Percentiles rank a stretch among this genome's conserved stretches.
phyloP scores from a whole-genome alignment of 805 yeast species.

The Starmerella powellii region DNA sequence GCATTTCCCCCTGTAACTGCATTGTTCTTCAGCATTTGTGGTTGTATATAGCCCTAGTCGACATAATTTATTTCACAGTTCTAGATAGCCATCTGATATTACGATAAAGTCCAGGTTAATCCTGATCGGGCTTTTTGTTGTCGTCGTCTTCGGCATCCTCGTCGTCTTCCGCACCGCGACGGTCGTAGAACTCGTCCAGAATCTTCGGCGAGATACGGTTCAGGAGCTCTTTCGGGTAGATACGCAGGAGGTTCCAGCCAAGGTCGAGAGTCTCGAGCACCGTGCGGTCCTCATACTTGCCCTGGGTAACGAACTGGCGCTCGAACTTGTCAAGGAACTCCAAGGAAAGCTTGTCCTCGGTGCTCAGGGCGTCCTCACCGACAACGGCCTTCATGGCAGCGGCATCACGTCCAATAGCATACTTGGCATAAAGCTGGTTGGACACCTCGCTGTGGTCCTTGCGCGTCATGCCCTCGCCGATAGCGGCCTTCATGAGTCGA shows the following conservation, averaged over 20 bases:
- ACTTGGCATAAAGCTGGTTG: constrained; percentile 95
- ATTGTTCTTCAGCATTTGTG: background rate
- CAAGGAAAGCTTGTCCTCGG: constrained; percentile 91
- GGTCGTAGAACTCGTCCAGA: constrained; percentile 83
- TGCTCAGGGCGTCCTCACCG: constrained; percentile 98
- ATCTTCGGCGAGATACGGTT: constrained; percentile 98
- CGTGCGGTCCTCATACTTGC: constrained; percentile 92
- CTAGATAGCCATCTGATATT: no score
- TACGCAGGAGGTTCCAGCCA: constrained; percentile 96
- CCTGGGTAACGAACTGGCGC: constrained; percentile 88
- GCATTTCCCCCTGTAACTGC: background rate
- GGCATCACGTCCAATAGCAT: constrained; percentile 99
- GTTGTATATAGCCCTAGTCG: background rate
- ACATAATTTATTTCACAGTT: no score
- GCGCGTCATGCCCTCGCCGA: constrained; percentile 99
- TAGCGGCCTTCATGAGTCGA: constrained; percentile 97
- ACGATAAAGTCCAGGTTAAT: background rate
- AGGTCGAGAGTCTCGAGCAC: constrained; percentile 91
- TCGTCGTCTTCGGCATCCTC: constrained; percentile 34
- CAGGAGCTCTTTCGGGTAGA: constrained; percentile 96
- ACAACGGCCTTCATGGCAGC: constrained; percentile 99
- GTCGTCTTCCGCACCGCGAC: constrained; percentile 31
- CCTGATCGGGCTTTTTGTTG: constrained; percentile 5
- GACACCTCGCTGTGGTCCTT: constrained; percentile 99
- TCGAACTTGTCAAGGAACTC: constrained; percentile 98